Percentiles rank a stretch among this genome's conserved stretches.
phyloP scores from a whole-genome alignment of 441 rosid species.

The Corymbia citriodora region DNA sequence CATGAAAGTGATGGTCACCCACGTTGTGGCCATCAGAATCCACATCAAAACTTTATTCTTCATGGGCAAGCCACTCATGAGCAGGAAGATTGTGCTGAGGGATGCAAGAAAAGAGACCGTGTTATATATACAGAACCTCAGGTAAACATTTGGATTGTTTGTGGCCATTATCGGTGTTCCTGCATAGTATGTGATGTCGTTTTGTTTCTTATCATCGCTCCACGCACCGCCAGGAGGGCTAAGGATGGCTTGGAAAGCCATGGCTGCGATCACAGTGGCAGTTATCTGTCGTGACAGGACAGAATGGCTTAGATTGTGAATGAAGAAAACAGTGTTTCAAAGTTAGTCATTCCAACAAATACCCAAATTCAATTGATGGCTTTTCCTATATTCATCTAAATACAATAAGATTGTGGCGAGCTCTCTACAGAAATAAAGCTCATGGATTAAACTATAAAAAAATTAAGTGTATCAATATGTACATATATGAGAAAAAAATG shows the following conservation, averaged over 20 bases:
- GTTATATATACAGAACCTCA: background rate
- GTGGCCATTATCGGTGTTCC: background rate
- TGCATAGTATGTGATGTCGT: fast-evolving
- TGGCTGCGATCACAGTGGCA: background rate
- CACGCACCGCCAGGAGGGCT: background rate
- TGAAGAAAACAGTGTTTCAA: no score
- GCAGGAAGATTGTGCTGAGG: background rate
- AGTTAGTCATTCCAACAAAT: no score
- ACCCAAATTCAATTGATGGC: no score
- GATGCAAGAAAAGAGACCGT: background rate
- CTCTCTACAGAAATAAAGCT: background rate
- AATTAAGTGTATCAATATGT: no score
- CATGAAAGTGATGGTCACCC: background rate
- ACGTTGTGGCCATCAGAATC: background rate
- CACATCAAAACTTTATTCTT: background rate
- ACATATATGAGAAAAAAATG: no score
- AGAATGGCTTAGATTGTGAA: background rate
- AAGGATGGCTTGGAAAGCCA: background rate
- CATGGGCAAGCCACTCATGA: background rate
- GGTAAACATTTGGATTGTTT: background rate
- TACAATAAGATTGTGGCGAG: background rate
- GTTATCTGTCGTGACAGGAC: fast-evolving
- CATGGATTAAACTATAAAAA: no score
- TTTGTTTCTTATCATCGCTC: fast-evolving
- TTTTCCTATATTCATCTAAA: no score